phyloP scores from a whole-genome alignment of 2,329 filamentous ascomycete genomes.

The Emericellopsis cladophorae region DNA sequence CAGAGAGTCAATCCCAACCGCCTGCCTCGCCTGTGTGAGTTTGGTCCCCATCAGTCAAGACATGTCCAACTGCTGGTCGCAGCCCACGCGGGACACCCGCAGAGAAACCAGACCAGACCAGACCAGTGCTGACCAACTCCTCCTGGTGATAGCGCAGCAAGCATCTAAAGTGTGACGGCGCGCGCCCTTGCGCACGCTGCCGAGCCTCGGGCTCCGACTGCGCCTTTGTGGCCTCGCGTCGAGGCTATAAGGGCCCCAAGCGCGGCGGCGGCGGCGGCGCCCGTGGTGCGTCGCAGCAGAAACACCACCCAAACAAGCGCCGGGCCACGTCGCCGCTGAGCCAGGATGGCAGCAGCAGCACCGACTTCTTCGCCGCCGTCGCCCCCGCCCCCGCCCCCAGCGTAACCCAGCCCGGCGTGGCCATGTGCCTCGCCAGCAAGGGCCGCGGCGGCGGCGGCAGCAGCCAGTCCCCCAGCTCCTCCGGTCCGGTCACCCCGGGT shows the following conservation, averaged over 20 bases:
- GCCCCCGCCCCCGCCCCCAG: not conserved
- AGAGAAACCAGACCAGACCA: not conserved
- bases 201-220: slow-evolving; percentile 45
- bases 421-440: not conserved
- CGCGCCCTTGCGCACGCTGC: slow-evolving; percentile 58
- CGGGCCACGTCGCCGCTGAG: slow-evolving; percentile 28
- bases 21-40: slow-evolving; percentile 43
- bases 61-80: not conserved
- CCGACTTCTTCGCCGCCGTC: not conserved
- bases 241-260: slow-evolving; percentile 55
- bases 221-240: slow-evolving; percentile 59
- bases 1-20: slow-evolving; percentile 26
- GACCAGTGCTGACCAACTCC: not conserved
- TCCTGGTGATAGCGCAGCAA: slow-evolving; percentile 34
- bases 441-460: not conserved
- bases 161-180: slow-evolving; percentile 67
- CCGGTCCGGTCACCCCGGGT: not conserved
- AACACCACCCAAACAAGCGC: slow-evolving; percentile 36
- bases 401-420: not conserved
- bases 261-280: slow-evolving; percentile 13
- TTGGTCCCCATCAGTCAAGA: not conserved
- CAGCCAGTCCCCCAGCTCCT: not conserved
- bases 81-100: not conserved
- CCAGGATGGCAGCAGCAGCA: not conserved
- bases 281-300: slow-evolving; percentile 1